Evolutionary conservation across 2,329 filamentous ascomycete species (phyloP), one percentile per base, ranked within the genome.

Genomic region (Fusarium albidum): DNA sequence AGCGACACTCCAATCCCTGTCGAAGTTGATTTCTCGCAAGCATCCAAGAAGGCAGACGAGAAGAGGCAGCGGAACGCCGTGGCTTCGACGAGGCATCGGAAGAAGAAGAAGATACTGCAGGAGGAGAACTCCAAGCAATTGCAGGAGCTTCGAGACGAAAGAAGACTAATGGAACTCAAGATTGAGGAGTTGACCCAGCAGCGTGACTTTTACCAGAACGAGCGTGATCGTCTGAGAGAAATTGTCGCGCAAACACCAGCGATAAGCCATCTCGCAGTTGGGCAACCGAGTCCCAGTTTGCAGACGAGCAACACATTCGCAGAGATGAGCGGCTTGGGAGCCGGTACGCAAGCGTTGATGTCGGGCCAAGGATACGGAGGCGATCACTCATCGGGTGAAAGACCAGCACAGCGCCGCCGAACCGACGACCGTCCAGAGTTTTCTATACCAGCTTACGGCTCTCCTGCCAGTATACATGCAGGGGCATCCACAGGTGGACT

Each of bases 21-120:
- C 41, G 87, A 88, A 12, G 86, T 94, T 9, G 91, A 96, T 69
- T 86, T 90, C 35, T 89, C 91, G 63, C 89, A 91, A 65, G 92
- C 89, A 11, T 96, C 92, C 11, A 88, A 87, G 62, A 86, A 91
- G 65, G 90, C 91, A 32, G 90, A 95, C 67, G 91, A 96, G 72
- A 96, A 95, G 75, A 82, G 92, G 49, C 88, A 89, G 71, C 84
- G 91, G 44, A 96, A 96, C 68, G 92, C 92, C 33, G 90, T 90
- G 40, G 92, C 92, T 6, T 96, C 91, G 50, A 91, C 91, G 40
- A 83, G 92, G 53, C 95, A 96, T 61, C 84, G 92, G 49, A 85
- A 87, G 68, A 83, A 92, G 54, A 87, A 92, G 68, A 96, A 96
- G 75, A 90, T 92, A 67, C 88, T 89, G 70, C 90, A 94, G 70